Evolutionary conservation across 805 yeast genomes (phyloP), one percentile per base, ranked within the genome.

Genomic region (Monosporozyma servazzii): DNA sequence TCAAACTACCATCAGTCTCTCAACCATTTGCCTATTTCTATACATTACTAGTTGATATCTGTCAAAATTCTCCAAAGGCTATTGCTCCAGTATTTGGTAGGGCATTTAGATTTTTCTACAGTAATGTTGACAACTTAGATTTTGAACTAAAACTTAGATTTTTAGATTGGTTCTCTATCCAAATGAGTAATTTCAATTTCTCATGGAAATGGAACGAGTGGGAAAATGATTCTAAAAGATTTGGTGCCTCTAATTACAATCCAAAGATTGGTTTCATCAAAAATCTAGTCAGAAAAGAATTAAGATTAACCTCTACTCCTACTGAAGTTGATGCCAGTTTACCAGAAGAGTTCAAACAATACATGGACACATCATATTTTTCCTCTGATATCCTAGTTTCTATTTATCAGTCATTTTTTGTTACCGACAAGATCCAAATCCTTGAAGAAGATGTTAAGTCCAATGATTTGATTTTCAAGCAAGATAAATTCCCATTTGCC

Each of bases 151-250:
- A 82, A 56, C 75, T 80, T 53, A 74, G 90, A 53, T 86, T 80
- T 57, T 73, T 88, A 60, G 91, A 86, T 67, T 93, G 98, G 98
- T 83, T 95, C 73, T 77, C 95, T 1, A 83, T 87, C 51, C 99
- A 93, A 69, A 79, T 93, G 66, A 86, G 95, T 61, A 93, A 91
- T 65, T 93, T 91, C 67, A 89, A 86, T 52, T 93, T 88, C 70
- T 87, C 90, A 37, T 93, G 99, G 99, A 88, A 89, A 64, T 93
- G 99, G 99, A 81, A 79, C 56, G 98, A 90, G 67, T 93, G 99
- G 99, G 79, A 76, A 27, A 70, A 67, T 2, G 86, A 82, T 59
- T 75, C 83, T 0, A 59, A 64, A n/a, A 66, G 65, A 45, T 75
- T 72, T 46, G 71, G 76, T 36, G 65, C 71, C 33, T 70, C 75